phyloP scores from a whole-genome alignment of 345 rosid genomes.

The Physaria fendleri region DNA sequence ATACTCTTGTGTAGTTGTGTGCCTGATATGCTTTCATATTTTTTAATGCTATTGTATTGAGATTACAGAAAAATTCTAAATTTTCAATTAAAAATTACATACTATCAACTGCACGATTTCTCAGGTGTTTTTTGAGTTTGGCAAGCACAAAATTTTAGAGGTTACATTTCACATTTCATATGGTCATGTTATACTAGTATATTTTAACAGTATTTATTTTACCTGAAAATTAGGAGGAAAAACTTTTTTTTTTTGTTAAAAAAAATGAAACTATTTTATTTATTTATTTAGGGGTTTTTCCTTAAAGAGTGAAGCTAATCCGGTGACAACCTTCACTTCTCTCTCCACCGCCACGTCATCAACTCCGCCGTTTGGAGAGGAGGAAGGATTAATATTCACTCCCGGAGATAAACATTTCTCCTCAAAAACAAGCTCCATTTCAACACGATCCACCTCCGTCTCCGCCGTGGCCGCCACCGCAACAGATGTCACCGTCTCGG shows the following conservation, averaged over 20 bases:
- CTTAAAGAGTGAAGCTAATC: slow-evolving; percentile 72
- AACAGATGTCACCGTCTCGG: background rate
- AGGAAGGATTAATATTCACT: background rate
- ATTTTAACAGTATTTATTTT: slow-evolving; percentile 2
- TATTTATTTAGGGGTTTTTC: slow-evolving; percentile 61
- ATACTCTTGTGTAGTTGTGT: slow-evolving; percentile 24
- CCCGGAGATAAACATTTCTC: slow-evolving; percentile 24
- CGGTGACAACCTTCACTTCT: slow-evolving; percentile 53
- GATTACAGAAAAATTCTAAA: background rate
- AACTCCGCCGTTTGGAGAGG: background rate
- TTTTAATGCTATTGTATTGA: slow-evolving; percentile 1
- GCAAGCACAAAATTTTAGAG: slow-evolving; percentile 14
- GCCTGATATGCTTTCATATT: slow-evolving; percentile 25
- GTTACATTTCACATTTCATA: background rate
- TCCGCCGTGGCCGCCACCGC: slow-evolving; percentile 3
- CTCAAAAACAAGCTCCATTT: slow-evolving; percentile 53
- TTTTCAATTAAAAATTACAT: background rate
- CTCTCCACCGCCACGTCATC: slow-evolving; percentile 36
- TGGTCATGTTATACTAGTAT: too few relatives aligned
- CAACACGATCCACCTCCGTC: slow-evolving; percentile 24
- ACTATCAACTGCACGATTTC: slow-evolving; percentile 22
- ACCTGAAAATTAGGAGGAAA: slow-evolving; percentile 19
- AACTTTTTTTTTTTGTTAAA: slow-evolving; percentile 34
- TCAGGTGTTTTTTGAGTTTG: slow-evolving; percentile 32
- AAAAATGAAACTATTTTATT: too few relatives aligned